phyloP scores from a whole-genome alignment of 2,329 filamentous ascomycete genomes.

The Alternaria arborescens region DNA sequence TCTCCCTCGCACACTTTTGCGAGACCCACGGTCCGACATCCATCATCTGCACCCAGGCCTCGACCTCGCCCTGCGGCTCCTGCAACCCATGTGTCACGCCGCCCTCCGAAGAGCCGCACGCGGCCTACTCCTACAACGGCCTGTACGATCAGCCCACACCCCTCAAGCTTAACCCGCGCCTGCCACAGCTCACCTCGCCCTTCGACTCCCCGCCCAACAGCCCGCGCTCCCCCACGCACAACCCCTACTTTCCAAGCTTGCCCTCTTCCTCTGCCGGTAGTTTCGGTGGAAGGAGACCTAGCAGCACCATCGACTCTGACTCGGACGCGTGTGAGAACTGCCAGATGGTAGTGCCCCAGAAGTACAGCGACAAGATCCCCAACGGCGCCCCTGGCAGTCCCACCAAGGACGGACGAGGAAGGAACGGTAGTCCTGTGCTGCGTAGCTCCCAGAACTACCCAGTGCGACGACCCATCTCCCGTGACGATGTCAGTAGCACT shows the following conservation, averaged over 20 bases:
- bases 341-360: constrained; percentile 63
- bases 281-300: constrained; percentile 44
- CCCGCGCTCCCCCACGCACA: constrained; percentile 51
- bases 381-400: constrained; percentile 62
- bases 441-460: constrained; percentile 63
- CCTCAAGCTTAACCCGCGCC: constrained; percentile 44
- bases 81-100: constrained; percentile 60
- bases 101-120: constrained; percentile 48
- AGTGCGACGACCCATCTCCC: constrained; percentile 53
- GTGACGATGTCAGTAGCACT: constrained; percentile 44
- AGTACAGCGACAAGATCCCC: constrained; percentile 62
- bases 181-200: constrained; percentile 47
- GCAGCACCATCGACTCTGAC: constrained; percentile 55
- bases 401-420: constrained; percentile 58
- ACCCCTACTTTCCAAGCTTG: constrained; percentile 61
- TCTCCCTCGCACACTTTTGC: constrained; percentile 70
- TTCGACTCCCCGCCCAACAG: constrained; percentile 54
- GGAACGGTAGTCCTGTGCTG: constrained; percentile 63
- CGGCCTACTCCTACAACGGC: constrained; percentile 44
- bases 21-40: constrained; percentile 69
- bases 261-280: constrained; percentile 41
- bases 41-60: constrained; percentile 68
- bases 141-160: constrained; percentile 46
- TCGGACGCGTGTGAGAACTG: constrained; percentile 66
- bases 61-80: constrained; percentile 62